phyloP scores from a whole-genome alignment of 2,329 filamentous ascomycete species.

The Colletotrichum aenigma region DNA sequence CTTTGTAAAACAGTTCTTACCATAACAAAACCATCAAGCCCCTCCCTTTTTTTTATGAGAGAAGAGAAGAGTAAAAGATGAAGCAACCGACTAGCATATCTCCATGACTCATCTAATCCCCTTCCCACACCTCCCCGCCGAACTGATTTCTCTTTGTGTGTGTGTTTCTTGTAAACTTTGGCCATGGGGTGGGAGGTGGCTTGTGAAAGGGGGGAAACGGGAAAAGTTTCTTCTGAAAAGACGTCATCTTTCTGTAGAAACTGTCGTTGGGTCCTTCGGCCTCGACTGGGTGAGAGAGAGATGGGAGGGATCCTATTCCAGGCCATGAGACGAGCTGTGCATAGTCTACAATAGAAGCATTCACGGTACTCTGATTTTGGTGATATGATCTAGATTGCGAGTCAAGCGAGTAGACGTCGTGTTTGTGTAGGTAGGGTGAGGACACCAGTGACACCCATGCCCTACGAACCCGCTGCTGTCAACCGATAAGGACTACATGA shows the following conservation, averaged over 20 bases:
- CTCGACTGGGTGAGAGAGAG: neutral
- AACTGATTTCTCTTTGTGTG: conserved; percentile 6
- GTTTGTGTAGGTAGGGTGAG: neutral
- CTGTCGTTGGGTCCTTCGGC: neutral
- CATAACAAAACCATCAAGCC: neutral
- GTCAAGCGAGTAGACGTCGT: neutral
- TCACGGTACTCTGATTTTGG: neutral
- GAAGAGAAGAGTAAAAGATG: neutral
- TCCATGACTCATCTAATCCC: neutral
- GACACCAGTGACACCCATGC: neutral
- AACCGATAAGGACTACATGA: neutral
- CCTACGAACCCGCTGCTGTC: neutral
- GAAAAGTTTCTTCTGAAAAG: neutral
- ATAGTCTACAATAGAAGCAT: conserved; percentile 20
- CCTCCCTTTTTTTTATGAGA: neutral
- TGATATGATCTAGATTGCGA: neutral
- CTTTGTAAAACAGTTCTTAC: conserved; percentile 73
- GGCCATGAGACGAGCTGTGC: conserved; percentile 1
- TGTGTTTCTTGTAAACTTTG: conserved; percentile 17
- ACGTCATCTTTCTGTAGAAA: neutral
- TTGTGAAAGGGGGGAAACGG: neutral
- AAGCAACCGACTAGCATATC: conserved; percentile 7
- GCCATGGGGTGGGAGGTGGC: neutral
- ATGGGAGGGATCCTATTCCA: neutral
- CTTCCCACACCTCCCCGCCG: neutral